Evolutionary conservation across 352 stramenopile genomes (phyloP).

Genomic region (Globisporangium orthogonon): DNA sequence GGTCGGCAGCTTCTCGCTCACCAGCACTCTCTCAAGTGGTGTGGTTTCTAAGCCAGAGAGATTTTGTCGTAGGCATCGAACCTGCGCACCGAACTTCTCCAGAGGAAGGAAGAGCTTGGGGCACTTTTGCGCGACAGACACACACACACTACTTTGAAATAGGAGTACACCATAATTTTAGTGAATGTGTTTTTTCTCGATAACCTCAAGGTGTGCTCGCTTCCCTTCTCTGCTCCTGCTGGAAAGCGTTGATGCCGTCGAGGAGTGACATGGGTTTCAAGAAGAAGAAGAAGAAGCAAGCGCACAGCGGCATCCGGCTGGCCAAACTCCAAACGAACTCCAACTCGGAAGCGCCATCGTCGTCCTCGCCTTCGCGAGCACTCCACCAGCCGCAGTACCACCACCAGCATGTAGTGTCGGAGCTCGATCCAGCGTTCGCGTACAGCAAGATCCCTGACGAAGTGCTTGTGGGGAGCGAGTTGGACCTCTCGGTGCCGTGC

Average conservation of each 20-base stretch:
- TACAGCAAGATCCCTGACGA: conserved; percentile 66
- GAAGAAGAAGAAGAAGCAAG: conserved; percentile 38
- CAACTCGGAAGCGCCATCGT: not conserved
- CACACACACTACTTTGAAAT: no score
- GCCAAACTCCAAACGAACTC: conserved; percentile 18
- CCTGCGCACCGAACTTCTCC: no score
- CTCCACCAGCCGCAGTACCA: not conserved
- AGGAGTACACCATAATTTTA: no score
- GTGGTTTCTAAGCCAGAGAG: no score
- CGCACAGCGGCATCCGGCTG: conserved; percentile 44
- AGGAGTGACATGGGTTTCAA: conserved; percentile 19
- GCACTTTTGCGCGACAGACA: no score
- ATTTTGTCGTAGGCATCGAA: no score
- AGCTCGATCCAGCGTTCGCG: conserved; percentile 36
- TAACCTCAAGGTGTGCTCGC: no score
- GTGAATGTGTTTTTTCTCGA: no score
- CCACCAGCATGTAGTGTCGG: conserved; percentile 16
- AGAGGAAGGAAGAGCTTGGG: no score
- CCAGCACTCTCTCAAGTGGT: not conserved
- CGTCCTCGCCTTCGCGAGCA: not conserved
- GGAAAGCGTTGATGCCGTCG: no score
- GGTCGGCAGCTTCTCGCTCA: no score
- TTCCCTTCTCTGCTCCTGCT: no score
- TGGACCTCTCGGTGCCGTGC: conserved; percentile 50
- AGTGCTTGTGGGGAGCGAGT: conserved; percentile 39